Evolutionary conservation across 352 stramenopile species (phyloP), one percentile per base, ranked within the genome.

Genomic region (Aphanomyces invadans): DNA sequence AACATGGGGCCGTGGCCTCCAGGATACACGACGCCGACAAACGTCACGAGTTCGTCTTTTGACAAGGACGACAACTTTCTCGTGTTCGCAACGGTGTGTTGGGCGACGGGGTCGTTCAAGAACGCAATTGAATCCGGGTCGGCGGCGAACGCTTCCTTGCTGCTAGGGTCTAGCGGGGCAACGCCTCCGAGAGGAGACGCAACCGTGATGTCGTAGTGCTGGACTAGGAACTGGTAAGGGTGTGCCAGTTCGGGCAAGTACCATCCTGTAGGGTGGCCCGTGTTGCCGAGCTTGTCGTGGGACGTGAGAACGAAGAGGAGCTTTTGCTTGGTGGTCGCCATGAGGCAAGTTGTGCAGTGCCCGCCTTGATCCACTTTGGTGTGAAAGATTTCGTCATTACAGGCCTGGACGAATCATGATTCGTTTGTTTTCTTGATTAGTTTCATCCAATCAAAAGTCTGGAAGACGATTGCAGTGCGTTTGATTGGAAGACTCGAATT

Each of bases 181-280:
- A 70, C 60, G 31, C 80, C 80, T 26, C 78, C 80, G 15, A 53
- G 39, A 3, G 72, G 66, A 42, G 45, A 73, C 4, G 80, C 77
- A 54, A 87, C 48, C 2, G 74, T 70, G n/a, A 87, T 72, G 62
- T 87, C 73, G 60, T 76, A 79, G 11, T 69, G 36, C 28, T 78
- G 64, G 53, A 75, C 72, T 68, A 88, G 83, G 21, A 77, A 46
- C 61, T 83, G 80, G 62, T 87, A 89, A 12, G 80, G 76, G 38
- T 74, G 65, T 4, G 80, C 80, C 38, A 78, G 53, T 66, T 89
- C 80, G 59, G 84, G 75, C 11, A 87, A 54, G 75, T 79, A 89
- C 17, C 86, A 55, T 15, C 80, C 80, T 12, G 80, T 87, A n/a
- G 53, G 32, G 42, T 80, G 68, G 29, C 74, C 74, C 38, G 28